These are phyloP conservation scores for Phytophthora hibernalis DNA, from an alignment of 352 stramenopile species.

Conservation along the genomic window DNA sequence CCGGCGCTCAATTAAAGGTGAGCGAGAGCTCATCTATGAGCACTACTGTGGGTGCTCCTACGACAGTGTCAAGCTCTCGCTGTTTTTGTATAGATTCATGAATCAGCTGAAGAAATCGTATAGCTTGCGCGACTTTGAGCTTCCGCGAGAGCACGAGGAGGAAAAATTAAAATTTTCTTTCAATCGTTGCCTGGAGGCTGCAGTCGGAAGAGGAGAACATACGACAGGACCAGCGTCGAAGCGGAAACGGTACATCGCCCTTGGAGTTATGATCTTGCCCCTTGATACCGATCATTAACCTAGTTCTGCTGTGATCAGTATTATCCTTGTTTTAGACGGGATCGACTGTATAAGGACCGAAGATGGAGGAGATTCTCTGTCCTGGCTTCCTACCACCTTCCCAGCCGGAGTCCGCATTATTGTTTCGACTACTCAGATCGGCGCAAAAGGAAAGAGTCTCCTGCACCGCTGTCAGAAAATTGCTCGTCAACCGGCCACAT, in stretches of 20 bases:
- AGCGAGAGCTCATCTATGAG: constrained; percentile 79
- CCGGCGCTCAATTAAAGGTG: constrained; percentile 35
- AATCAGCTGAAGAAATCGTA: constrained; percentile 78
- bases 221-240: constrained; percentile 30
- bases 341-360: constrained; percentile 85
- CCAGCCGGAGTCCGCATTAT: constrained; percentile 76
- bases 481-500: constrained; percentile 57
- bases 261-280: background rate
- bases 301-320: constrained; percentile 39
- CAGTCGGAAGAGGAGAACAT: constrained; percentile 53
- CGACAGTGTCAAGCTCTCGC: constrained; percentile 83
- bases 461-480: constrained; percentile 52
- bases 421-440: constrained; percentile 64
- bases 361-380: constrained; percentile 84
- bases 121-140: constrained; percentile 79
- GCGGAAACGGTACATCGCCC: constrained; percentile 34
- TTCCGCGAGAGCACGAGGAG: constrained; percentile 81
- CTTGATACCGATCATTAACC: background rate
- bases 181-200: constrained; percentile 76
- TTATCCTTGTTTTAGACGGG: constrained; percentile 81
- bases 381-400: constrained; percentile 82
- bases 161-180: constrained; percentile 90
- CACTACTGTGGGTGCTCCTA: constrained; percentile 86
- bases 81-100: constrained; percentile 88
- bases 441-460: constrained; percentile 29